Evolutionary conservation across 371 early-diverging fungal genomes (phyloP).

Genomic region (Smittium culicis): DNA sequence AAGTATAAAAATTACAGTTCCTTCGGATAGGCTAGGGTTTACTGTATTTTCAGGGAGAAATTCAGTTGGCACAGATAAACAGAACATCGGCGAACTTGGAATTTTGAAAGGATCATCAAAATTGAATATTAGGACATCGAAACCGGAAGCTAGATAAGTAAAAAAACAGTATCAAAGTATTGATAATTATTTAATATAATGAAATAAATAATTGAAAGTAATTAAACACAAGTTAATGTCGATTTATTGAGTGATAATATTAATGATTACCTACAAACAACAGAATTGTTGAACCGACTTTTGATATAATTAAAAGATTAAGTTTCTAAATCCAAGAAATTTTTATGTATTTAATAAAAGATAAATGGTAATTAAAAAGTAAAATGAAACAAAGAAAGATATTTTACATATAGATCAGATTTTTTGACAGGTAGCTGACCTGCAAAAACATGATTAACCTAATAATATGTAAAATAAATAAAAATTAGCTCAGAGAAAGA

Average conservation of each 20-base stretch:
- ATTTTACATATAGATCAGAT: not conserved
- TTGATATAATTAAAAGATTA: not conserved
- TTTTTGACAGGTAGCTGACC: not conserved
- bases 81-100: not conserved
- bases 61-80: not conserved
- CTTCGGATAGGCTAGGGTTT: not conserved
- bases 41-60: not conserved
- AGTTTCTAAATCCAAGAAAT: not conserved
- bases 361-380: not conserved
- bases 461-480: too few relatives aligned
- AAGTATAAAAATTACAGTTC: not conserved
- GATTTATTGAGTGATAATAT: not conserved
- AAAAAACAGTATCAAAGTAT: not conserved
- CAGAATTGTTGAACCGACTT: not conserved
- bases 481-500: too few relatives aligned
- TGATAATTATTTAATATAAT: too few relatives aligned
- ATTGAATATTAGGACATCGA: slow-evolving; percentile 5
- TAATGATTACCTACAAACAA: not conserved
- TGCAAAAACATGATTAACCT: slow-evolving; percentile 2
- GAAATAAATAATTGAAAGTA: too few relatives aligned
- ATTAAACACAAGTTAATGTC: too few relatives aligned
- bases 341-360: not conserved
- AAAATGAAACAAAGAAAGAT: not conserved
- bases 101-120: slow-evolving; percentile 7
- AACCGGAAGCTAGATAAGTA: not conserved